Conservation (phyloP, 805 yeast species). For the Maudiozyma saulgeensis region DNA sequence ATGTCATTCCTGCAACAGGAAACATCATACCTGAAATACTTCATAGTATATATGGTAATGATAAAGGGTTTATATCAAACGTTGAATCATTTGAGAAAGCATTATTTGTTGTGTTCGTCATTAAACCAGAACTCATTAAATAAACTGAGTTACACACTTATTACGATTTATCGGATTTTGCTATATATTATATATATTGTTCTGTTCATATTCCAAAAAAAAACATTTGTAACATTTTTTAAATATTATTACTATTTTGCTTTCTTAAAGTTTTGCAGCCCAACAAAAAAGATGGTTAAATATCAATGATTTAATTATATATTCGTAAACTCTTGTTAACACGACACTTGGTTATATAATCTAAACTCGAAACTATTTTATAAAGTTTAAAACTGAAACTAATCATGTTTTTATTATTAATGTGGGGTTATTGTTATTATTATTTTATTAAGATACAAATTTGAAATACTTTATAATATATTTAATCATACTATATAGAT, state of each 20-base stretch:
- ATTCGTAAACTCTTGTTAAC: no score
- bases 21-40: constrained; percentile 11
- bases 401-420: background rate
- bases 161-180: background rate
- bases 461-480: constrained; percentile 4
- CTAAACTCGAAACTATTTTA: background rate
- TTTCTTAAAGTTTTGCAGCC: no score
- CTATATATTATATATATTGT: no score
- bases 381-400: background rate
- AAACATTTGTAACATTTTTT: no score
- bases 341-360: background rate
- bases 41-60: constrained; percentile 1
- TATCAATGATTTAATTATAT: no score
- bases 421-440: background rate
- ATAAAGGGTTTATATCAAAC: background rate
- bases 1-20: constrained; percentile 29
- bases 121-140: constrained; percentile 14
- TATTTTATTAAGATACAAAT: constrained; percentile 5
- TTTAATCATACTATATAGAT: constrained; percentile 5
- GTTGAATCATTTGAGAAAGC: constrained; percentile 4
- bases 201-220: no score
- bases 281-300: no score
- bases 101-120: constrained; percentile 12
- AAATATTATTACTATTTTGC: no score
- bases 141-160: background rate